Conservation (phyloP, 208 protist genomes). For the Trypanosoma avium region DNA sequence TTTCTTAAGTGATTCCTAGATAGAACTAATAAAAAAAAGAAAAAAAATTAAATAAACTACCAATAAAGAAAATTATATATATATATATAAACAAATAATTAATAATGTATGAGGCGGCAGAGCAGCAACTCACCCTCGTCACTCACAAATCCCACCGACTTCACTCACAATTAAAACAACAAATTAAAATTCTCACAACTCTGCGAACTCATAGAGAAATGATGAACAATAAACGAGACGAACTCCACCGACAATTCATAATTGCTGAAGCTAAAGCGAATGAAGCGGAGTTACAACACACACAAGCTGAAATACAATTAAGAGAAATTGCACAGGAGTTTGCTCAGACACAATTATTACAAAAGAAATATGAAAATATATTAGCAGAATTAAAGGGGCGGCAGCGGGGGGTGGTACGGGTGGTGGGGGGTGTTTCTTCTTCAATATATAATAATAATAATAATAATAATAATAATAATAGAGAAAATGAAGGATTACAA, state of each 20-base stretch:
- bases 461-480: neutral
- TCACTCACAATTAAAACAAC: slow-evolving; percentile 16
- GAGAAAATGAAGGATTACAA: neutral
- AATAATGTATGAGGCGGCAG: slow-evolving; percentile 32
- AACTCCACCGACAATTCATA: slow-evolving; percentile 7
- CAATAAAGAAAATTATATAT: neutral
- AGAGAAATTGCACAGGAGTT: slow-evolving; percentile 21
- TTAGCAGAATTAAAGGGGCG: slow-evolving; percentile 36
- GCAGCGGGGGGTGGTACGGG: slow-evolving; percentile 21
- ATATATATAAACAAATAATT: neutral
- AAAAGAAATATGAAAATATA: slow-evolving; percentile 29
- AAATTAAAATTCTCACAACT: slow-evolving; percentile 20
- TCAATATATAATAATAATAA: neutral
- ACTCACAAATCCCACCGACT: slow-evolving; percentile 10
- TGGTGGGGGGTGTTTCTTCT: slow-evolving; percentile 1
- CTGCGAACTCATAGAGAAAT: neutral
- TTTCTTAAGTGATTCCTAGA: too few relatives aligned
- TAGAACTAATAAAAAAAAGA: neutral
- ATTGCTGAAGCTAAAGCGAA: slow-evolving; percentile 1
- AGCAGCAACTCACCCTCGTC: slow-evolving; percentile 36
- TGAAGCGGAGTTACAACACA: neutral
- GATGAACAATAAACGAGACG: neutral
- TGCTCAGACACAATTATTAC: slow-evolving; percentile 25
- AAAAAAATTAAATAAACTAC: neutral
- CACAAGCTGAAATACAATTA: slow-evolving; percentile 11